Conservation (phyloP, 2,329 filamentous ascomycete genomes). For the Alternaria brassicae region DNA sequence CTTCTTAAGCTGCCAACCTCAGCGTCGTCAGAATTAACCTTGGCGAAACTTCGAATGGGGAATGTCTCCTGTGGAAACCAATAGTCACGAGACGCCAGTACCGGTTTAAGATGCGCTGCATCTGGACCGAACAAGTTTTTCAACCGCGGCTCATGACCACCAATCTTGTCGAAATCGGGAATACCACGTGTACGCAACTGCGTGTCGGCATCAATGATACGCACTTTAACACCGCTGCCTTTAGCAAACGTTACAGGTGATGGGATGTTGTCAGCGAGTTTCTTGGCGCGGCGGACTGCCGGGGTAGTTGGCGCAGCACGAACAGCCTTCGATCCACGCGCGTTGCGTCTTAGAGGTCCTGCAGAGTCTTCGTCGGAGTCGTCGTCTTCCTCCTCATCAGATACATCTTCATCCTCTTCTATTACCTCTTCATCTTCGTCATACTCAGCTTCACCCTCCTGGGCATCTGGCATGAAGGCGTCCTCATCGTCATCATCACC, state of each 20-base stretch:
- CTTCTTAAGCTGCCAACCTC: conserved; percentile 48
- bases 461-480: conserved; percentile 34
- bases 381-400: conserved; percentile 22
- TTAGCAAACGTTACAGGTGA: conserved; percentile 23
- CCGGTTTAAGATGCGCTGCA: conserved; percentile 57
- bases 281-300: conserved; percentile 7
- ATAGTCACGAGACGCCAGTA: conserved; percentile 57
- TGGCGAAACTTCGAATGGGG: conserved; percentile 48
- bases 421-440: conserved; percentile 43
- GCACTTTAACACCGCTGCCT: conserved; percentile 22
- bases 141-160: conserved; percentile 51
- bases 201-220: conserved; percentile 17
- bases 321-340: conserved; percentile 15
- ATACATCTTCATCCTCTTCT: conserved; percentile 23
- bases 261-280: conserved; percentile 6
- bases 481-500: conserved; percentile 30
- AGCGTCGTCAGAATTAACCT: neutral
- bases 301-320: conserved; percentile 9
- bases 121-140: conserved; percentile 61
- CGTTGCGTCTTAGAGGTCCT: conserved; percentile 7
- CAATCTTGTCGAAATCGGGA: conserved; percentile 40
- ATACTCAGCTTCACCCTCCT: conserved; percentile 42
- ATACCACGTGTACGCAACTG: conserved; percentile 37
- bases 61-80: conserved; percentile 62
- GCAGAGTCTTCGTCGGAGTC: conserved; percentile 24